Evolutionary conservation across 129 eudicot species (phyloP).

Genomic region (Saposhnikovia divaricata): DNA sequence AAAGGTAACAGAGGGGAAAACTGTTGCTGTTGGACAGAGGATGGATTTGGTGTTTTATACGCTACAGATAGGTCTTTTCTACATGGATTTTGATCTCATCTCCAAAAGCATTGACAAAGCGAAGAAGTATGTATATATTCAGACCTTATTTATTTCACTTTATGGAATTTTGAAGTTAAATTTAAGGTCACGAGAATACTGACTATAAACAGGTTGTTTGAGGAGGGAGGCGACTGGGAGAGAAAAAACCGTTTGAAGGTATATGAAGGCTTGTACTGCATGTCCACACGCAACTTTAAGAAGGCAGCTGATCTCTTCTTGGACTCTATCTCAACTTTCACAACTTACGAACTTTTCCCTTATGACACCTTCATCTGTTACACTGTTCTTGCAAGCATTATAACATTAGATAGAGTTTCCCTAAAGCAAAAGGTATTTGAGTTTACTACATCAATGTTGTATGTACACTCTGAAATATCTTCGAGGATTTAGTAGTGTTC

Average conservation of each 20-base stretch:
- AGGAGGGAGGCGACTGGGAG: conserved; percentile 99
- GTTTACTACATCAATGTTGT: not conserved
- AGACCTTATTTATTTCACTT: not conserved
- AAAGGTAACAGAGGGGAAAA: conserved; percentile 82
- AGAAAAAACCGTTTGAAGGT: conserved; percentile 95
- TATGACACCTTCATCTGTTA: conserved; percentile 93
- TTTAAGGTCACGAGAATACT: not conserved
- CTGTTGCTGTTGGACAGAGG: conserved; percentile 95
- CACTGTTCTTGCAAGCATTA: conserved; percentile 88
- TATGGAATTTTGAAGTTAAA: not conserved
- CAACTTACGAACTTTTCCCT: conserved; percentile 87
- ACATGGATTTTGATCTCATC: conserved; percentile 91
- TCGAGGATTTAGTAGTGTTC: not conserved
- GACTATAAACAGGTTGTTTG: conserved; percentile 53
- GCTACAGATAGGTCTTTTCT: conserved; percentile 77
- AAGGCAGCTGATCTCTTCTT: conserved; percentile 87
- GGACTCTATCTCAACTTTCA: conserved; percentile 92
- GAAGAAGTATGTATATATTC: conserved; percentile 55
- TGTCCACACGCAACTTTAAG: conserved; percentile 91
- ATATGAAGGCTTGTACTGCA: conserved; percentile 88
- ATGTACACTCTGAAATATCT: not conserved
- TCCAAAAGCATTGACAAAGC: conserved; percentile 94
- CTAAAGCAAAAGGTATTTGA: conserved; percentile 76
- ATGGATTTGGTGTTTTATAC: conserved; percentile 95
- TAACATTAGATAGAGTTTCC: conserved; percentile 84